These are phyloP conservation scores for Vitis rupestris DNA, from an alignment of 164 flowering plant genomes.

Conservation along the genomic window DNA sequence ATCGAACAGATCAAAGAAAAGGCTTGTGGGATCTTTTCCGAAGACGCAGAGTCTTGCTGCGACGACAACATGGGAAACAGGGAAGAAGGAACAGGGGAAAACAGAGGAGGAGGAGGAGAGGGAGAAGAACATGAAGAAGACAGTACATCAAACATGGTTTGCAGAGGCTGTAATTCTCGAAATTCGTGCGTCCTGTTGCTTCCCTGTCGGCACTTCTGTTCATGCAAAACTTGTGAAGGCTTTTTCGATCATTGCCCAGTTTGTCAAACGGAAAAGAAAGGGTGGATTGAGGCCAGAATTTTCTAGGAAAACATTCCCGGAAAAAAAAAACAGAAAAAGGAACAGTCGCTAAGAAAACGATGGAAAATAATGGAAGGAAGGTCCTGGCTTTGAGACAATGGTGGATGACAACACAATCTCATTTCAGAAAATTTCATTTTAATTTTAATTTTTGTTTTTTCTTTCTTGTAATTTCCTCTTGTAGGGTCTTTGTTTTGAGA, in stretches of 20 bases:
- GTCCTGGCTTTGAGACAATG: background rate
- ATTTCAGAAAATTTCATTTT: background rate
- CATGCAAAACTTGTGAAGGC: constrained; percentile 59
- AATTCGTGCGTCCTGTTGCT: constrained; percentile 53
- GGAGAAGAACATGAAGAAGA: constrained; percentile 2
- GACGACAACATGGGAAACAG: constrained; percentile 11
- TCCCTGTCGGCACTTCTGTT: constrained; percentile 79
- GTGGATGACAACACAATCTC: background rate
- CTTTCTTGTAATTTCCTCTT: background rate
- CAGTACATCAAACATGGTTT: constrained; percentile 19
- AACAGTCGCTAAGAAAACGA: background rate
- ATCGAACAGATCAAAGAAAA: constrained; percentile 44
- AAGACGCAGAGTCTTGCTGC: constrained; percentile 69
- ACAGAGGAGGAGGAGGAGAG: constrained; percentile 4
- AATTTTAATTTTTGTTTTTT: background rate
- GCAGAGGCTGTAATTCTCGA: constrained; percentile 48
- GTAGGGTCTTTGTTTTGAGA: constrained; percentile 4
- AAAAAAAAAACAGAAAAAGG: background rate
- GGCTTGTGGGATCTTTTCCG: constrained; percentile 16
- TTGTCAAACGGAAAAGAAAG: constrained; percentile 51
- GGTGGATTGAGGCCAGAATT: constrained; percentile 39
- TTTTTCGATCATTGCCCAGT: constrained; percentile 64
- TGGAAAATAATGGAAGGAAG: background rate
- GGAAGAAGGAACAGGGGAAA: background rate
- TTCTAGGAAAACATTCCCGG: constrained; percentile 20